These are phyloP conservation scores for Coemansia sp. DNA, from an alignment of 192 early-diverging fungal species.

Conservation along the genomic window DNA sequence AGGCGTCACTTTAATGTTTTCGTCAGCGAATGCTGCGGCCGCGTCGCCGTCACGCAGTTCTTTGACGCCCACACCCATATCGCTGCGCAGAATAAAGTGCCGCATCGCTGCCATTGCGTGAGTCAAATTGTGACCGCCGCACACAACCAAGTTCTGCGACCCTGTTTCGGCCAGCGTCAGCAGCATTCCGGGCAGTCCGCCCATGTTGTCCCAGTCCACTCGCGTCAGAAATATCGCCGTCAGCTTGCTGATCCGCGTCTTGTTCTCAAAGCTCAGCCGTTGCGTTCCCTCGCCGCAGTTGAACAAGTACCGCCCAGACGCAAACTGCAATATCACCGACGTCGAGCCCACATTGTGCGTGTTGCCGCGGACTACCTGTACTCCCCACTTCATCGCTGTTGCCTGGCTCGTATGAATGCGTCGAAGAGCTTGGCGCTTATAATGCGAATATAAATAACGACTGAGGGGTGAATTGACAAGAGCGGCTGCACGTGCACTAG, in stretches of 20 bases:
- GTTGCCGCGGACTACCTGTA: constrained; percentile 59
- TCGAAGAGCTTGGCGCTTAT: neutral
- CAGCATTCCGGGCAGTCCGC: constrained; percentile 92
- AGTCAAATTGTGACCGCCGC: constrained; percentile 77
- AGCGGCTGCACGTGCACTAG: constrained; percentile 6
- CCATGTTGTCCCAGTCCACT: constrained; percentile 80
- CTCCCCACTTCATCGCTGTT: constrained; percentile 58
- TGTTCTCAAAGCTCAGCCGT: constrained; percentile 78
- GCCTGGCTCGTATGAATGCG: constrained; percentile 26
- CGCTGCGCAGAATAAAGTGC: constrained; percentile 72
- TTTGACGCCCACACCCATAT: constrained; percentile 56
- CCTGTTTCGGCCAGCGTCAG: constrained; percentile 85
- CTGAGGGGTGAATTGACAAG: neutral
- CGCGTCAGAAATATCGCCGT: constrained; percentile 78
- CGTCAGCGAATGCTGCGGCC: constrained; percentile 58
- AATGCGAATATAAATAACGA: neutral
- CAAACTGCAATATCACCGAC: constrained; percentile 75
- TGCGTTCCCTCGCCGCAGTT: constrained; percentile 93
- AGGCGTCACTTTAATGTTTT: constrained; percentile 65
- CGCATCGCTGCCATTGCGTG: constrained; percentile 77
- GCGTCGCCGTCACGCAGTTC: constrained; percentile 57
- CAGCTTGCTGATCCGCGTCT: constrained; percentile 68
- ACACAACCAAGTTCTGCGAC: constrained; percentile 58
- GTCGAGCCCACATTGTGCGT: constrained; percentile 59
- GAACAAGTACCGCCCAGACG: constrained; percentile 79